These are phyloP conservation scores for Veloporphyrellus conicus DNA, from an alignment of 1,284 basidiomycete species.

Conservation along the genomic window DNA sequence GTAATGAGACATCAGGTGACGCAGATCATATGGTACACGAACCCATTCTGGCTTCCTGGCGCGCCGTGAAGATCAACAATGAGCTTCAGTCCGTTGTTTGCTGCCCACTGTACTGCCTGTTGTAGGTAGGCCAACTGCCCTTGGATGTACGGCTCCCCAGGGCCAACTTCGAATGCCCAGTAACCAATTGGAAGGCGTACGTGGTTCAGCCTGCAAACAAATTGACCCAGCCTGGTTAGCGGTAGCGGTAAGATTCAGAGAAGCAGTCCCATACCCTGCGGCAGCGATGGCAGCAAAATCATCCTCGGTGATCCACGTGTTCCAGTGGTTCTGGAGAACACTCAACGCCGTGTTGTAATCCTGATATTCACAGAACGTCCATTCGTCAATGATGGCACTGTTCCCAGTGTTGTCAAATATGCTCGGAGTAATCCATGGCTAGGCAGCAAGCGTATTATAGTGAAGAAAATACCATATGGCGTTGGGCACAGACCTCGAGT, in stretches of 20 bases:
- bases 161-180: constrained; percentile 84
- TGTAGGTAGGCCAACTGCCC: constrained; percentile 73
- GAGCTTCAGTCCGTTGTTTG: constrained; percentile 71
- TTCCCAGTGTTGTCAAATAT: constrained; percentile 80
- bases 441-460: not conserved
- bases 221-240: not conserved
- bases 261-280: constrained; percentile 52
- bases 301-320: constrained; percentile 74
- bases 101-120: constrained; percentile 77
- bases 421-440: constrained; percentile 85
- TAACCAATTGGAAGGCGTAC: constrained; percentile 86
- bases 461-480: not conserved
- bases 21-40: constrained; percentile 17
- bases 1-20: constrained; percentile 1
- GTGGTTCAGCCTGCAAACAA: constrained; percentile 62
- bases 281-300: constrained; percentile 73
- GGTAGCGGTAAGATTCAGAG: not conserved
- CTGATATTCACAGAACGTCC: constrained; percentile 73
- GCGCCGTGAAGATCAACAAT: constrained; percentile 82
- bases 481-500: constrained; percentile 49
- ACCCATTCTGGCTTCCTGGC: constrained; percentile 83
- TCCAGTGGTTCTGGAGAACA: constrained; percentile 67
- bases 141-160: constrained; percentile 81
- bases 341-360: constrained; percentile 44
- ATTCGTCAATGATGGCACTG: constrained; percentile 65